Percentiles rank a stretch among this genome's conserved stretches.
Conservation (phyloP, 768 basidiomycete species). For the Sutorius australiensis region DNA sequence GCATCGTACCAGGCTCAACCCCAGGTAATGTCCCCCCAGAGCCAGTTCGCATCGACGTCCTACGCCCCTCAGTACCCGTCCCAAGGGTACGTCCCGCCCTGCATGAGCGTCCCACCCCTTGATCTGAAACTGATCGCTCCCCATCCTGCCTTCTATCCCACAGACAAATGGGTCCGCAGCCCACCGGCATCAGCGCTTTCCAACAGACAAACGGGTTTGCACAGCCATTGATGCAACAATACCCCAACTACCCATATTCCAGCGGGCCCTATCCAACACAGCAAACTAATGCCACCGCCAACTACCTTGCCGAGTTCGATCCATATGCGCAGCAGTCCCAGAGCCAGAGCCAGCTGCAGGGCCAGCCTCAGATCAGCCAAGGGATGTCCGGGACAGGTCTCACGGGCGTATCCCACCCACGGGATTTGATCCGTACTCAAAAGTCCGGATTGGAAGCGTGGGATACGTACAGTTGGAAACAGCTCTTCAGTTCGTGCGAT, state of each 20-base stretch:
- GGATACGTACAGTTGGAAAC: slow-evolving; percentile 71
- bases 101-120: background rate
- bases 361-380: slow-evolving; percentile 1
- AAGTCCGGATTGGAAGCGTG: slow-evolving; percentile 69
- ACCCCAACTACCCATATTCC: slow-evolving; percentile 28
- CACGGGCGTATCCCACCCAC: slow-evolving; percentile 52
- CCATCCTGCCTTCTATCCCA: slow-evolving; percentile 2
- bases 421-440: slow-evolving; percentile 61
- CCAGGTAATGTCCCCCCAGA: slow-evolving; percentile 19
- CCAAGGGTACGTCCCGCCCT: slow-evolving; percentile 15
- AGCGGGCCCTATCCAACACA: slow-evolving; percentile 29
- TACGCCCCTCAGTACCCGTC: slow-evolving; percentile 24
- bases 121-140: slow-evolving; percentile 6
- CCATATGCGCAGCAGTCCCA: slow-evolving; percentile 30
- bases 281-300: slow-evolving; percentile 11
- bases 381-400: slow-evolving; percentile 14
- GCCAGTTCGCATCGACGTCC: slow-evolving; percentile 20
- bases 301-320: slow-evolving; percentile 39
- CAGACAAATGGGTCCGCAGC: slow-evolving; percentile 31
- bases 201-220: slow-evolving; percentile 56
- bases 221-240: slow-evolving; percentile 38
- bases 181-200: slow-evolving; percentile 31
- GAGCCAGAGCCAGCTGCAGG: background rate
- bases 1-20: slow-evolving; percentile 15
- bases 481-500: slow-evolving; percentile 59